Evolutionary conservation across 768 basidiomycete species (phyloP).

Genomic region (Podaxis rugospora): DNA sequence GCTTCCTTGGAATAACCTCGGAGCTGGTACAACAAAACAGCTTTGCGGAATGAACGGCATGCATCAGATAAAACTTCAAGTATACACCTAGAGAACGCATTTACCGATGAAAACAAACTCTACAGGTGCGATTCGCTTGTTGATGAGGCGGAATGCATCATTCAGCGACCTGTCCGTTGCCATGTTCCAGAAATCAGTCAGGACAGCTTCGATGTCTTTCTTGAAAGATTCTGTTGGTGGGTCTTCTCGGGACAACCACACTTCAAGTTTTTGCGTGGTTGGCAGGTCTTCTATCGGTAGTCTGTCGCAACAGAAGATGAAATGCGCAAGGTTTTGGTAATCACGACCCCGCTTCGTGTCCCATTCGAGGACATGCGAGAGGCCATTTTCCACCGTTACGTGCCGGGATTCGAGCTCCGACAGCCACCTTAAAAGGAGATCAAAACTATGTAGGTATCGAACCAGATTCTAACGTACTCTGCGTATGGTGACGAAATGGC

Average conservation of each 20-base stretch:
- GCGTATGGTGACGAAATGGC: slow-evolving; percentile 72
- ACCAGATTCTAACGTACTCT: slow-evolving; percentile 26
- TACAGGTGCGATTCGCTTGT: slow-evolving; percentile 61
- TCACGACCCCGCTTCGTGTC: slow-evolving; percentile 68
- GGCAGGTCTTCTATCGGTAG: slow-evolving; percentile 47
- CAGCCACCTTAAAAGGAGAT: slow-evolving; percentile 45
- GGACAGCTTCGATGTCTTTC: slow-evolving; percentile 43
- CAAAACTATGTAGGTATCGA: neutral
- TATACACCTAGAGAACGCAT: slow-evolving; percentile 14
- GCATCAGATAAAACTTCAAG: neutral
- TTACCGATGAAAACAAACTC: slow-evolving; percentile 81
- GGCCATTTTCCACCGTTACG: slow-evolving; percentile 54
- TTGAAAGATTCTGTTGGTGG: slow-evolving; percentile 47
- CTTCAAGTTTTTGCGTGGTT: slow-evolving; percentile 52
- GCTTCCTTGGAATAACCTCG: slow-evolving; percentile 37
- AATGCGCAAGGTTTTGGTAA: slow-evolving; percentile 69
- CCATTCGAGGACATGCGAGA: slow-evolving; percentile 53
- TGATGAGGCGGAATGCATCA: slow-evolving; percentile 48
- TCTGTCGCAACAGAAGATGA: slow-evolving; percentile 64
- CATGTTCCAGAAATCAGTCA: slow-evolving; percentile 52
- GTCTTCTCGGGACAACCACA: slow-evolving; percentile 40
- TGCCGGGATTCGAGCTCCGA: slow-evolving; percentile 50
- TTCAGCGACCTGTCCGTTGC: slow-evolving; percentile 37
- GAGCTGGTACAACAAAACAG: slow-evolving; percentile 61
- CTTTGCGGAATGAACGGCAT: slow-evolving; percentile 29